phyloP scores from a whole-genome alignment of 495 filamentous ascomycete species.

The Aspergillus carlsbadensis region DNA sequence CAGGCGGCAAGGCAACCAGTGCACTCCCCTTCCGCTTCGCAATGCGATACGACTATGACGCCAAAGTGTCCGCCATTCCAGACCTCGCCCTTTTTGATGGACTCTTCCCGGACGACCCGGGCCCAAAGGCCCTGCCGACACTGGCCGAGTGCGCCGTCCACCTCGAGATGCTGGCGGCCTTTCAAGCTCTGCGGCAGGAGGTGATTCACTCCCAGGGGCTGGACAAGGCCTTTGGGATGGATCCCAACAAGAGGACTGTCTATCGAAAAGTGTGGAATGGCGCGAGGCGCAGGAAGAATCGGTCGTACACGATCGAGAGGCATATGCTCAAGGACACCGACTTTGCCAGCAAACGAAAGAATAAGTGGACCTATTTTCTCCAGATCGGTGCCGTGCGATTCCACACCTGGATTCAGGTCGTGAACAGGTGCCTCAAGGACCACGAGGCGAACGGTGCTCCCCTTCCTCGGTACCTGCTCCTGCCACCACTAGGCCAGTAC shows the following conservation, averaged over 20 bases:
- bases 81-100: neutral
- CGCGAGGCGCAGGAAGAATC: neutral
- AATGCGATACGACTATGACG: neutral
- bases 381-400: constrained; percentile 20
- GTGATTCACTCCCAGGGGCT: constrained; percentile 7
- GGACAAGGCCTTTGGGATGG: constrained; percentile 7
- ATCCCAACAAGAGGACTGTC: constrained; percentile 9
- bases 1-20: neutral
- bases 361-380: constrained; percentile 23
- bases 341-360: constrained; percentile 7
- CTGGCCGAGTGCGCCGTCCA: constrained; percentile 31
- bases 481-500: constrained; percentile 17
- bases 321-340: constrained; percentile 15
- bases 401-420: constrained; percentile 14
- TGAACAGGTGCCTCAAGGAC: neutral
- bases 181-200: constrained; percentile 19
- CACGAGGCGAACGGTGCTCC: neutral
- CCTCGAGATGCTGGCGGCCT: constrained; percentile 34
- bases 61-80: neutral
- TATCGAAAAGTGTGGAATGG: neutral
- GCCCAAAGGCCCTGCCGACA: neutral
- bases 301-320: neutral
- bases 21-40: neutral
- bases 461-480: neutral
- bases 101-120: neutral